Percentiles rank a stretch among this genome's conserved stretches.
Evolutionary conservation across 768 basidiomycete species (phyloP).

Genomic region (Filobasidium wieringae): DNA sequence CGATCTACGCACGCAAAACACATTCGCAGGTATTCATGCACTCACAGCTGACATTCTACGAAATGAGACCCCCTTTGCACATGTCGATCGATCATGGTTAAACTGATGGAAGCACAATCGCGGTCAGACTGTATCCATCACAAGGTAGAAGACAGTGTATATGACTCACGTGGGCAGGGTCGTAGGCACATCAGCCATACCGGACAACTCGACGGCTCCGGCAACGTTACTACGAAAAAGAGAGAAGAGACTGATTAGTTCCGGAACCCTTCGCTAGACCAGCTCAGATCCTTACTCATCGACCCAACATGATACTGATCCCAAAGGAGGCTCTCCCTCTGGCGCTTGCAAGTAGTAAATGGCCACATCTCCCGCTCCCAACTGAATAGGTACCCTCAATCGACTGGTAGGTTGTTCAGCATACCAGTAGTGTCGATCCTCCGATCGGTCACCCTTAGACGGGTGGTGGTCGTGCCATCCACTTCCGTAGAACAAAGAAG

Average conservation of each 20-base stretch:
- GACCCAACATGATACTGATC: conserved; percentile 85
- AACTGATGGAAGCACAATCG: conserved; percentile 41
- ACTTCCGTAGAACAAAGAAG: conserved; percentile 79
- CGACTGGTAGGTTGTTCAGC: conserved; percentile 72
- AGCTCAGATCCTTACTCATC: conserved; percentile 49
- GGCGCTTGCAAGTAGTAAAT: conserved; percentile 80
- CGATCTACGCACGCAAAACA: too few species aligned
- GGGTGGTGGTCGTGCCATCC: conserved; percentile 82
- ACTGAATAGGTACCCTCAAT: conserved; percentile 68
- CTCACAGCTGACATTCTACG: conserved; percentile 31
- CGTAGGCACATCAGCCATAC: conserved; percentile 56
- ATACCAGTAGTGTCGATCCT: conserved; percentile 77
- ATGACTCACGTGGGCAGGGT: conserved; percentile 55
- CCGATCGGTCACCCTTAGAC: conserved; percentile 42
- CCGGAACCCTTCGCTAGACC: too few species aligned
- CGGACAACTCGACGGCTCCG: conserved; percentile 65
- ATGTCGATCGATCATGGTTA: conserved; percentile 72
- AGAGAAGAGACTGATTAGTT: background rate
- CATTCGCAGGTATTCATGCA: too few species aligned
- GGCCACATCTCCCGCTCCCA: conserved; percentile 82
- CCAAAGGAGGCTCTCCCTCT: conserved; percentile 40
- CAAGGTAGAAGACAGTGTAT: conserved; percentile 7
- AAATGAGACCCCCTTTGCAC: conserved; percentile 84
- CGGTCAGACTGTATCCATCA: background rate
- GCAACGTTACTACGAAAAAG: conserved; percentile 46